These are phyloP conservation scores for Endotrypanum monterogeii DNA, from an alignment of 208 protist species.

Conservation along the genomic window DNA sequence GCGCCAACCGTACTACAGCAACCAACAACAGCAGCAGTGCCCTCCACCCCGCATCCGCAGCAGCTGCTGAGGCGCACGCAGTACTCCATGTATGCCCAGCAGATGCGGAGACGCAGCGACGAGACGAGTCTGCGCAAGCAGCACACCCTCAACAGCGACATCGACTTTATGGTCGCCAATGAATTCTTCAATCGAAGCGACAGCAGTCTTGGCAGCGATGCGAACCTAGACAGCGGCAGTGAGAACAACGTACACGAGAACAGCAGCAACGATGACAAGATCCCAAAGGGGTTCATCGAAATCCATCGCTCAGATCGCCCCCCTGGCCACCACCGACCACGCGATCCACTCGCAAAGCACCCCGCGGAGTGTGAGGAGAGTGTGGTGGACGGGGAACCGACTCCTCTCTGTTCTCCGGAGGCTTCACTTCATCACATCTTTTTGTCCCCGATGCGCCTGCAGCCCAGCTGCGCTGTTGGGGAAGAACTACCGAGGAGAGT, in stretches of 20 bases:
- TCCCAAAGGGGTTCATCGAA: background rate
- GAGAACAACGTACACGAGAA: background rate
- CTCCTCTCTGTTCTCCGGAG: background rate
- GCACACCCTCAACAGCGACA: slow-evolving; percentile 7
- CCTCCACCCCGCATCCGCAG: background rate
- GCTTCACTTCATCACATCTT: background rate
- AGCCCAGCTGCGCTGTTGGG: background rate
- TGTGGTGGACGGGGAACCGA: background rate
- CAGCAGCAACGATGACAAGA: background rate
- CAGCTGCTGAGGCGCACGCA: slow-evolving; percentile 21
- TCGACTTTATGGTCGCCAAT: slow-evolving; percentile 25
- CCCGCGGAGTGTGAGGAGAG: background rate
- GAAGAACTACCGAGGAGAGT: background rate
- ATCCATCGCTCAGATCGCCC: slow-evolving; percentile 2
- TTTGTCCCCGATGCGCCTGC: background rate
- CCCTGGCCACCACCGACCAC: slow-evolving; percentile 8
- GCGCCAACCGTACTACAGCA: too few relatives aligned
- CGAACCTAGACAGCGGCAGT: background rate
- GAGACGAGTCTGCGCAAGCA: background rate
- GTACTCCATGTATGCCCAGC: slow-evolving; percentile 27
- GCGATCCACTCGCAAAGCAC: slow-evolving; percentile 4
- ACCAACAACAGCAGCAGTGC: background rate
- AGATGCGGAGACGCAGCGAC: slow-evolving; percentile 10
- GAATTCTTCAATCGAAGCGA: slow-evolving; percentile 22
- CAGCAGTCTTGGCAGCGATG: slow-evolving; percentile 3